Percentiles rank a stretch among this genome's conserved stretches.
These are phyloP conservation scores for Penicillium sp. DNA, from an alignment of 2,329 filamentous ascomycete genomes.

Conservation along the genomic window DNA sequence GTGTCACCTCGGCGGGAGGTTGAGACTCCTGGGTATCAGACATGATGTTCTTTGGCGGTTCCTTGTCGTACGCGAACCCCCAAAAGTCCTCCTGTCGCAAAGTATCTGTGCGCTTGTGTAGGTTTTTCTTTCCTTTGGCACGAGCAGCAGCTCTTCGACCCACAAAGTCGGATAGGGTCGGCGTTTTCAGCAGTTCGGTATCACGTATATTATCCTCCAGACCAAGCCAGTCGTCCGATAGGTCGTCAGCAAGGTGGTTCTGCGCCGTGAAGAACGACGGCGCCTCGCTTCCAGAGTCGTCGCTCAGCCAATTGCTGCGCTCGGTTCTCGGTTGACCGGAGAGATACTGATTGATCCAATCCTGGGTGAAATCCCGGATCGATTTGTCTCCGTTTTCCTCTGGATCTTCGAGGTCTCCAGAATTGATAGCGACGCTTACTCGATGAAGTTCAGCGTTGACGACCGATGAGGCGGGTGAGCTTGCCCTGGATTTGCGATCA, in stretches of 20 bases:
- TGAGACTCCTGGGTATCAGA: constrained; percentile 34
- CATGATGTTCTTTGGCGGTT: constrained; percentile 39
- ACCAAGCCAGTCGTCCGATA: constrained; percentile 50
- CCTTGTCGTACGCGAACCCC: constrained; percentile 50
- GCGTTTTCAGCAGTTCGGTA: constrained; percentile 45
- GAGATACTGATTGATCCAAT: constrained; percentile 87
- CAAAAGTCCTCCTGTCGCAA: constrained; percentile 50
- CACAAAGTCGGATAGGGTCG: constrained; percentile 43
- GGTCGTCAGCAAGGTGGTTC: constrained; percentile 47
- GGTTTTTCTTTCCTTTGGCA: constrained; percentile 36
- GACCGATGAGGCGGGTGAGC: constrained; percentile 40
- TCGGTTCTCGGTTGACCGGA: constrained; percentile 71
- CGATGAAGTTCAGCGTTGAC: constrained; percentile 33
- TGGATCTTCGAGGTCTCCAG: constrained; percentile 25
- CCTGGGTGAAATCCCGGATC: constrained; percentile 69
- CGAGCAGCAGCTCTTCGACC: constrained; percentile 30
- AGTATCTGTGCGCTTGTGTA: constrained; percentile 47
- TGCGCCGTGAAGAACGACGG: constrained; percentile 60
- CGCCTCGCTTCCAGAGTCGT: constrained; percentile 74
- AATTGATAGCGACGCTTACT: constrained; percentile 33
- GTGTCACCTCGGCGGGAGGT: constrained; percentile 22
- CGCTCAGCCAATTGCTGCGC: constrained; percentile 80
- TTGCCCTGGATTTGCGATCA: constrained; percentile 36
- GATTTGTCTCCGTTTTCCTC: constrained; percentile 37
- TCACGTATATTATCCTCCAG: constrained; percentile 44